A percentile compares a stretch with the other conserved stretches of the same genome.
These are phyloP conservation scores for Sphagnum contortum DNA, from an alignment of 225 moss, liverwort and hornwort species.

Conservation along the genomic window DNA sequence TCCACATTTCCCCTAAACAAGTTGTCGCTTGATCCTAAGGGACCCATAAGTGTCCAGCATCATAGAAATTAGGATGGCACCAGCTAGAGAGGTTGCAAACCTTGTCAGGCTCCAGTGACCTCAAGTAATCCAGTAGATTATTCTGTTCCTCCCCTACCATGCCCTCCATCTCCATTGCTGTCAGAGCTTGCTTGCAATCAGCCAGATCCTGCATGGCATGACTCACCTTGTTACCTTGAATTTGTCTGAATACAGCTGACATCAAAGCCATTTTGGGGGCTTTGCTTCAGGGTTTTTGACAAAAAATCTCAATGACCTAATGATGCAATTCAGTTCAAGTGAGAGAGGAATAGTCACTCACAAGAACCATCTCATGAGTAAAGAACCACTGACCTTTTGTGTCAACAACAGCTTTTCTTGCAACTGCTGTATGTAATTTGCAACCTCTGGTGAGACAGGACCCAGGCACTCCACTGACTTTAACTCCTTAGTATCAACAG, in stretches of 20 bases:
- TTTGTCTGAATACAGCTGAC: background rate
- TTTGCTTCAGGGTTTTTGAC: no score
- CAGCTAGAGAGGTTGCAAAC: slow-evolving; percentile 3
- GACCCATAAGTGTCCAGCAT: no score
- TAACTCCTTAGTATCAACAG: slow-evolving; percentile 6
- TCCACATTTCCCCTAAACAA: no score
- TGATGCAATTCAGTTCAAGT: no score
- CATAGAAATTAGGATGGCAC: no score
- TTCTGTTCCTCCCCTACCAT: slow-evolving; percentile 23
- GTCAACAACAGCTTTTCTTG: slow-evolving; percentile 33
- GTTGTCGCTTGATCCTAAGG: no score
- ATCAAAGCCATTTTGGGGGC: background rate
- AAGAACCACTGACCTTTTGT: slow-evolving; percentile 22
- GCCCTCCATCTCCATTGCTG: slow-evolving; percentile 19
- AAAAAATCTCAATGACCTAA: no score
- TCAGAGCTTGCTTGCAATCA: slow-evolving; percentile 28
- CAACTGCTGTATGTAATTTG: slow-evolving; percentile 31
- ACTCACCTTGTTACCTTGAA: background rate
- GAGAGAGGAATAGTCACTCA: no score
- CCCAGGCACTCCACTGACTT: slow-evolving; percentile 17
- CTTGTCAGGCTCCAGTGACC: slow-evolving; percentile 43
- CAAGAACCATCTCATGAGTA: no score
- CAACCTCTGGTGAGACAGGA: slow-evolving; percentile 21
- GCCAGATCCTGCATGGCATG: slow-evolving; percentile 26
- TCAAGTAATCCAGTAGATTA: slow-evolving; percentile 39